Percentiles rank a stretch among this genome's conserved stretches.
Evolutionary conservation across 2,329 filamentous ascomycete genomes (phyloP).

Genomic region (Nemania diffusa): DNA sequence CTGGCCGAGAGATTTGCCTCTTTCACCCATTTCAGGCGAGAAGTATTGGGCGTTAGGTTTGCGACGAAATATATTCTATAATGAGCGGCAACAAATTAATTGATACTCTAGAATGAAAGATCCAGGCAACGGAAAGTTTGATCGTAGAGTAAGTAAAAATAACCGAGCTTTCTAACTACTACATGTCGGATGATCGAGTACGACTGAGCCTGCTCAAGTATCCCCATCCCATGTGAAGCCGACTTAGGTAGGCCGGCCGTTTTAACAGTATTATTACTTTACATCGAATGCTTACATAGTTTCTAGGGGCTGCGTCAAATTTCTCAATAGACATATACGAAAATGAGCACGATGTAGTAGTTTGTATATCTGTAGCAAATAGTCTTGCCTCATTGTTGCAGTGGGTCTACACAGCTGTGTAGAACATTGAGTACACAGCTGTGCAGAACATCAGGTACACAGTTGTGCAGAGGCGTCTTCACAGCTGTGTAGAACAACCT

Average conservation of each 20-base stretch:
- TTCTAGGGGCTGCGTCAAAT: too few relatives aligned
- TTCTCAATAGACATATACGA: too few relatives aligned
- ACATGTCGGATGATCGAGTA: background rate
- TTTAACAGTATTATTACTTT: background rate
- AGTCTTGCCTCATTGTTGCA: too few relatives aligned
- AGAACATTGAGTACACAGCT: background rate
- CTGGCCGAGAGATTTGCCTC: background rate
- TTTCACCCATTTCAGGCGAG: conserved; percentile 5
- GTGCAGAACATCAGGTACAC: background rate
- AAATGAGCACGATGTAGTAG: background rate
- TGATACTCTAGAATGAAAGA: background rate
- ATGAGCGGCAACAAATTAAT: background rate
- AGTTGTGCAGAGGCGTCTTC: background rate
- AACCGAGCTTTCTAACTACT: background rate
- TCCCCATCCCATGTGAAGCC: background rate
- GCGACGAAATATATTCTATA: background rate
- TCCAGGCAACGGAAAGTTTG: background rate
- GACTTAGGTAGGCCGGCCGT: background rate
- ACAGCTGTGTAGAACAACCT: background rate
- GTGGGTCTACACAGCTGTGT: background rate
- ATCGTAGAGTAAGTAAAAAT: background rate
- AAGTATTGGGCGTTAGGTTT: background rate
- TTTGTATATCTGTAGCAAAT: too few relatives aligned
- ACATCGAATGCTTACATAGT: background rate
- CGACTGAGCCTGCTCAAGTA: background rate